Base-by-base conservation (phyloP, 352 stramenopile genomes). In the Pythium periplocum region DNA sequence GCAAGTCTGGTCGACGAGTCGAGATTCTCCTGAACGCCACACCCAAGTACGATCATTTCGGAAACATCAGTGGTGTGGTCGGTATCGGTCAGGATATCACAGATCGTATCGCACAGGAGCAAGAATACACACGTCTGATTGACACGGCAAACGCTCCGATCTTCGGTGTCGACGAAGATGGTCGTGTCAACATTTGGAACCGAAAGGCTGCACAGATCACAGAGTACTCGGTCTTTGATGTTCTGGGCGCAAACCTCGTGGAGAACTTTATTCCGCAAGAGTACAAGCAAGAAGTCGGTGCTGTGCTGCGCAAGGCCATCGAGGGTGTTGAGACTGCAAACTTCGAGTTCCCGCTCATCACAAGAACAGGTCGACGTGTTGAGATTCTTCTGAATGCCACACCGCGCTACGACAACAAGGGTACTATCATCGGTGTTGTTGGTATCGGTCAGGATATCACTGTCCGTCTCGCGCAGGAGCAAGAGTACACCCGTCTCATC, bases 181-280 rank as follows among this genome's bases (percentile, higher is more conserved):
- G 83, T 10, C 66, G 73, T 42, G 83, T 91, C 30, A 90, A 92
- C 41, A 89, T 87, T 53, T 88, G 84, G 84, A 93, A 95, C 37
- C 61, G 78, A 4, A 90, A 92, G 66, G 84, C 76, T 53, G 75
- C 71, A 6, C 68, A 94, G 31, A 86, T 87, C 41, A 95, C 83
- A 6, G 78, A 90, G 34, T 93, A 90, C 49, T 61, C 69, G 2
- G 74, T 73, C 30, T 64, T 76, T 49, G 79, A 93, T 33, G 82
- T 90, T 6, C 64, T 88, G 6, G 75, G 78, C 36, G 74, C 60
- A 10, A 83, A 85, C 37, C 59, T 91, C 12, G 81, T 91, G 10
- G 73, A 86, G 39, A 85, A 80, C 30, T 95, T 95, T 55, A 90
- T 90, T 53, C 66, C 73, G 3, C 51, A 75, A 7, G 74, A 89